phyloP scores from a whole-genome alignment of 2,329 filamentous ascomycete genomes.

The Knufia fluminis region DNA sequence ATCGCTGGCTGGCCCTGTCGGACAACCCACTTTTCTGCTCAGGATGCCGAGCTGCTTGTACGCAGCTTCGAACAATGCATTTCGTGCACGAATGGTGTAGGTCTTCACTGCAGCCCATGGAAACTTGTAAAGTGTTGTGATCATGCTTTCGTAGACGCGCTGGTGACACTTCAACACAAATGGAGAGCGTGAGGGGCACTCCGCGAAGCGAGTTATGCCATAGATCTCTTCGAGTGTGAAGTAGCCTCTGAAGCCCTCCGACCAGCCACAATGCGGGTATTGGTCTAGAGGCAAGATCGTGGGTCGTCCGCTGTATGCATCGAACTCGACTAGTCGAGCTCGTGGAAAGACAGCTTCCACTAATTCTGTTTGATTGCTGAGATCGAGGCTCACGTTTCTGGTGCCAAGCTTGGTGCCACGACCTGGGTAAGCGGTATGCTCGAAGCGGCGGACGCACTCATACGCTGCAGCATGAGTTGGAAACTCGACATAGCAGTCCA shows the following conservation, averaged over 20 bases:
- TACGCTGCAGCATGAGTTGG: conserved; percentile 31
- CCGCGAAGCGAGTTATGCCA: conserved; percentile 38
- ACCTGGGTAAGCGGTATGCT: conserved; percentile 27
- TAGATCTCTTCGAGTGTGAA: conserved; percentile 43
- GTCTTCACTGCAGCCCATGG: conserved; percentile 40
- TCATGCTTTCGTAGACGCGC: conserved; percentile 45
- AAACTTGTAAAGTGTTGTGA: conserved; percentile 46
- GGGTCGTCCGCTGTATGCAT: conserved; percentile 12
- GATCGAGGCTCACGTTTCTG: conserved; percentile 37
- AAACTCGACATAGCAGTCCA: conserved; percentile 46
- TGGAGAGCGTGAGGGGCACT: conserved; percentile 39
- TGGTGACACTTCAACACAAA: conserved; percentile 42
- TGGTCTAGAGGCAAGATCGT: conserved; percentile 28
- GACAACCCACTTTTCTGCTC: conserved; percentile 46
- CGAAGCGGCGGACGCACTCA: conserved; percentile 30
- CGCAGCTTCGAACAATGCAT: conserved; percentile 35
- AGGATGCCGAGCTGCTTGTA: conserved; percentile 58
- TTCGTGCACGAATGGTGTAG: conserved; percentile 41
- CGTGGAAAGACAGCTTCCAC: conserved; percentile 43
- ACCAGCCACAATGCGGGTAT: conserved; percentile 31
- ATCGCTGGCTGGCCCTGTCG: conserved; percentile 13
- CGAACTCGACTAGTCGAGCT: conserved; percentile 43
- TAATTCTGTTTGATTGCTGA: conserved; percentile 41
- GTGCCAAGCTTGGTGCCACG: conserved; percentile 38
- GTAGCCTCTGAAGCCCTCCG: conserved; percentile 43